phyloP scores from a whole-genome alignment of 2,329 filamentous ascomycete species.

The Thielaviopsis euricoi region DNA sequence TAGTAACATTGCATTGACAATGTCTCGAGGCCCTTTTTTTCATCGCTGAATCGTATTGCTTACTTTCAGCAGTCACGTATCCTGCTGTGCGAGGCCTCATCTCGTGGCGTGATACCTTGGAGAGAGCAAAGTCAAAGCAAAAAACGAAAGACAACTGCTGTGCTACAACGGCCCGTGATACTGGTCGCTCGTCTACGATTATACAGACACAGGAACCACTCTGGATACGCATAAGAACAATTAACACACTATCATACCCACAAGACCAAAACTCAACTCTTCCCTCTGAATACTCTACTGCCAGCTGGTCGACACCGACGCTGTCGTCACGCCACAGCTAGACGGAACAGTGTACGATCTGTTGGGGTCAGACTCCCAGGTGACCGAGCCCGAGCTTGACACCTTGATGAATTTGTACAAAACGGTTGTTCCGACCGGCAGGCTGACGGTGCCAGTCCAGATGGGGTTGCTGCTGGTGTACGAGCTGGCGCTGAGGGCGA shows the following conservation, averaged over 20 bases:
- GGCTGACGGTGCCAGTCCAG: slow-evolving; percentile 34
- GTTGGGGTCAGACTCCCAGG: slow-evolving; percentile 41
- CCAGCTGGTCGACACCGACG: slow-evolving; percentile 9
- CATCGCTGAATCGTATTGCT: neutral
- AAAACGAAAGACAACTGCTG: neutral
- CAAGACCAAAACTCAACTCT: neutral
- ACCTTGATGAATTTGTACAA: slow-evolving; percentile 47
- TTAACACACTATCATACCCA: neutral
- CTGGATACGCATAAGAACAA: neutral
- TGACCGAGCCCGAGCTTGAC: slow-evolving; percentile 29
- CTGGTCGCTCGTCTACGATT: neutral
- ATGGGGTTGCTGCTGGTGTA: slow-evolving; percentile 38
- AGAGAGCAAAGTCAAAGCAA: neutral
- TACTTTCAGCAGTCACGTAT: neutral
- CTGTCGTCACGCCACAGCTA: slow-evolving; percentile 8
- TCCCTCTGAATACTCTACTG: neutral
- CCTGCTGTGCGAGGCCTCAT: neutral
- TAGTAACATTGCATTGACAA: neutral
- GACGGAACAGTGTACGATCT: slow-evolving; percentile 18
- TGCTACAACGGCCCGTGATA: neutral
- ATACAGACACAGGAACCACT: neutral
- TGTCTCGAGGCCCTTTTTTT: neutral
- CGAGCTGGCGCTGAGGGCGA: slow-evolving; percentile 32
- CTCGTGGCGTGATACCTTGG: neutral
- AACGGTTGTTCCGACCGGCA: slow-evolving; percentile 35